Conservation (phyloP, 208 protist species). For the Porcisia deanei region DNA sequence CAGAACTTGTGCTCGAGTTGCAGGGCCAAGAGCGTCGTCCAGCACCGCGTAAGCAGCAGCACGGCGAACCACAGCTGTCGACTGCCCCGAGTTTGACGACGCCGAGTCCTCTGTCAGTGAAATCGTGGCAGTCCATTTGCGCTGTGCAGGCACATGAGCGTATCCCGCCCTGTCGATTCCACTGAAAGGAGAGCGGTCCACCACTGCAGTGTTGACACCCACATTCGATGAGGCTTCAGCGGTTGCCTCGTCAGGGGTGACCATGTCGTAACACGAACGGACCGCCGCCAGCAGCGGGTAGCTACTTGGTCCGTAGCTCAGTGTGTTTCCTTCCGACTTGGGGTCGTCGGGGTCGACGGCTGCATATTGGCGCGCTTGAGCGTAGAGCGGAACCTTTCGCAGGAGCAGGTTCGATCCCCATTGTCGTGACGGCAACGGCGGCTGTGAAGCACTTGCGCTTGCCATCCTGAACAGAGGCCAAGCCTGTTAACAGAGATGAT, state of each 20-base stretch:
- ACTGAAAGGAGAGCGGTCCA: constrained; percentile 26
- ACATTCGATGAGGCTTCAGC: background rate
- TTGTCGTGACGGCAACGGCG: constrained; percentile 5
- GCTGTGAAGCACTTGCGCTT: background rate
- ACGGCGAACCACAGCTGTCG: constrained; percentile 7
- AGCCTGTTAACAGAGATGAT: background rate
- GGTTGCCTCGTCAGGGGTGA: background rate
- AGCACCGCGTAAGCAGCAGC: constrained; percentile 20
- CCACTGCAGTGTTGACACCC: background rate
- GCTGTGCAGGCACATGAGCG: constrained; percentile 21
- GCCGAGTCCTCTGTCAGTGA: background rate
- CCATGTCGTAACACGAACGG: constrained; percentile 14
- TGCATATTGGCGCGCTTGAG: constrained; percentile 37
- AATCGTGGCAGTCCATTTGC: constrained; percentile 16
- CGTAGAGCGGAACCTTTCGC: constrained; percentile 58
- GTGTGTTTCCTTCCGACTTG: constrained; percentile 55
- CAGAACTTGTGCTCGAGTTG: constrained; percentile 21
- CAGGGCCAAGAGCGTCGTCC: constrained; percentile 21
- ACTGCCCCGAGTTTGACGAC: background rate
- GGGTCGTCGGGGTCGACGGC: constrained; percentile 34
- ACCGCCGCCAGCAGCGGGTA: constrained; percentile 52
- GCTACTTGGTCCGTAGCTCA: constrained; percentile 48
- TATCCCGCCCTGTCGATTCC: constrained; percentile 25
- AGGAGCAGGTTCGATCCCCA: constrained; percentile 57
- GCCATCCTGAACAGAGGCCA: constrained; percentile 1